Base-by-base conservation (phyloP, 345 rosid species). In the Sonneratia caseolaris region DNA sequence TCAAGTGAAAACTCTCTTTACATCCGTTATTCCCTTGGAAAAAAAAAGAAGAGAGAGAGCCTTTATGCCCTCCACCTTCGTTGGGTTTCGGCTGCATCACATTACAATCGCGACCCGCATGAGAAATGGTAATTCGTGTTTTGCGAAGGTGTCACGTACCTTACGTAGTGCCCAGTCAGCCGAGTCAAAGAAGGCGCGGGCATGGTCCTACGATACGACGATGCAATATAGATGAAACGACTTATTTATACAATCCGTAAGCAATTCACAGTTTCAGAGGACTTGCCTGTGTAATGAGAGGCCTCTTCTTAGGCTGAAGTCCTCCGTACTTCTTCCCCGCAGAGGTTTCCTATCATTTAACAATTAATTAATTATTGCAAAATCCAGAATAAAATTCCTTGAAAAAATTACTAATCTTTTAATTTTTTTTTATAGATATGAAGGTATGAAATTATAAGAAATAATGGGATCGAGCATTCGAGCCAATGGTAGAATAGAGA, bases 131-230 rank as follows among this genome's bases (percentile, higher is more conserved):
- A 18, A 13, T 16, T 18, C 19, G 19, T 18, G 3, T 19, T 4
- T 18, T 18, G 6, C 5, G 22, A 53, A 18, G 7, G 19, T 21
- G n/a, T 21, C 6, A 5, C 6, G 11, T 83, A 93, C 98, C 93
- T 93, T 93, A 71, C 82, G 76, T 19, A 93, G 67, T 75, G 89
- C 93, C 97, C 98, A 93, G 56, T 93, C 98, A 3, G 98, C 98
- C 35, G 98, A 93, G 80, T 93, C 98, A 70, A 92, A 93, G 82
- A 89, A 90, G 62, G 97, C 89, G 73, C 95, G 92, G 77, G 83
- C 90, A 43, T 84, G 80, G 72, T 85, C 91, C 98, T 92, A 43
- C 72, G 71, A 19, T 57, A 51, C 36, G 74, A 62, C 64, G 19
- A 43, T 42, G 37, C 0, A 49, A 10, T 37, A 40, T 0, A 12